Base-by-base conservation (phyloP, 163 green algal genomes). In the Botryococcus braunii region DNA sequence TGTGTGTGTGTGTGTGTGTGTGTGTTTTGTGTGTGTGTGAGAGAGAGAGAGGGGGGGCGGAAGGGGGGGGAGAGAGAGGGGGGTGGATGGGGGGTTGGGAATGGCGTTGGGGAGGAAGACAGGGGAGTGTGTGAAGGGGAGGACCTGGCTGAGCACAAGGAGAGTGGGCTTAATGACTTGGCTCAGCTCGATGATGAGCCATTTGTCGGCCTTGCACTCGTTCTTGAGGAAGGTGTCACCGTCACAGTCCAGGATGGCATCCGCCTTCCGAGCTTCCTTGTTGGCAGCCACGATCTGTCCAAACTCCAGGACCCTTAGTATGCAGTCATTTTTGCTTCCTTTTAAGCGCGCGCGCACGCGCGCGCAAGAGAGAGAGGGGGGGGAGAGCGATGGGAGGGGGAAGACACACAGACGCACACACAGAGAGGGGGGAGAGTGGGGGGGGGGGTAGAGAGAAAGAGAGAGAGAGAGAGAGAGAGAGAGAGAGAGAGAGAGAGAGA, bases 201-300 rank as follows among this genome's bases (percentile, higher is more conserved):
- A 95, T 71, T 94, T 91, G 72, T 81, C 72, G 2, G 81, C 77
- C 21, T 69, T 71, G 73, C 88, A 94, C 21, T 87, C 73, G 57
- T 92, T 93, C 66, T 85, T 86, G 71, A 92, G 75, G 64, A 89
- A 95, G 0, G 85, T 92, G 76, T 95, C 89, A 58, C 75, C 70
- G 62, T 94, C 85, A 17, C 73, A 75, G 57, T 95, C 86, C 63
- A 95, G 84, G 2, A 90, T 49, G 1, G 83, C 79, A 11, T 77
- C 77, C 1, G 85, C 69, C 37, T 86, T 83, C 52, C 76, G 78
- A 7, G 87, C 85, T 67, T 89, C 86, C 55, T 83, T 82, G 74
- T 94, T 95, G 11, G 82, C 74, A 3, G 88, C 86, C 61, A 95
- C 48, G 5, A 95, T 79, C 57, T 64, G 57, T 8, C 13, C 43